These are phyloP conservation scores for Lentinula novae-zelandiae DNA, from an alignment of 1,284 basidiomycete species.

Conservation along the genomic window DNA sequence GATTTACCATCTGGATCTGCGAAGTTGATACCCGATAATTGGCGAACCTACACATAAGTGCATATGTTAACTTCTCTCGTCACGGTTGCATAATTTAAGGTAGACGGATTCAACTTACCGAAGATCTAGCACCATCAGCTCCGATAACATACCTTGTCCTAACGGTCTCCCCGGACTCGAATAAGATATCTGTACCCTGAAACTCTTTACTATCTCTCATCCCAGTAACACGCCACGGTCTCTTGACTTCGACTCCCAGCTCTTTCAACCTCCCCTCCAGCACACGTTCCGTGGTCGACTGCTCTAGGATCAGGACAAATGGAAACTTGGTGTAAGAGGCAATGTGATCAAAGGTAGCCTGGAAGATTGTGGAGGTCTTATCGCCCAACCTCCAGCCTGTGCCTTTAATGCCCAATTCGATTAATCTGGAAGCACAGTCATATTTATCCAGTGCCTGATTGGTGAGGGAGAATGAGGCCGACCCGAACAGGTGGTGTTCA, in stretches of 20 bases:
- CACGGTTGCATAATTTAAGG: background rate
- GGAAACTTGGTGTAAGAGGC: constrained; percentile 40
- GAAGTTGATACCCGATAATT: constrained; percentile 29
- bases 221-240: constrained; percentile 35
- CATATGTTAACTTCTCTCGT: background rate
- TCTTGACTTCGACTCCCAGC: constrained; percentile 28
- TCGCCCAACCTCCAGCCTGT: constrained; percentile 27
- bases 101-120: constrained; percentile 28
- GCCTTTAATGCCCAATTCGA: constrained; percentile 35
- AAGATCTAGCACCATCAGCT: constrained; percentile 54
- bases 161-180: constrained; percentile 46
- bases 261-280: constrained; percentile 33
- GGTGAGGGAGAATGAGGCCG: background rate
- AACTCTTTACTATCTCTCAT: constrained; percentile 23
- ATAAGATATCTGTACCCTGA: constrained; percentile 35
- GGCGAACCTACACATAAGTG: constrained; percentile 26
- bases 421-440: constrained; percentile 37
- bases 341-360: constrained; percentile 30
- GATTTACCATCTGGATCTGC: constrained; percentile 28
- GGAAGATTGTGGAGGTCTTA: constrained; percentile 23
- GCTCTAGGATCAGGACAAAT: constrained; percentile 41
- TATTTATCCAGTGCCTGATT: constrained; percentile 43
- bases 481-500: background rate
- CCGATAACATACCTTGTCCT: constrained; percentile 48
- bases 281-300: constrained; percentile 43